A percentile compares a stretch with the other conserved stretches of the same genome.
These are phyloP conservation scores for Streptanthus diversifolius DNA, from an alignment of 345 rosid genomes.

Conservation along the genomic window DNA sequence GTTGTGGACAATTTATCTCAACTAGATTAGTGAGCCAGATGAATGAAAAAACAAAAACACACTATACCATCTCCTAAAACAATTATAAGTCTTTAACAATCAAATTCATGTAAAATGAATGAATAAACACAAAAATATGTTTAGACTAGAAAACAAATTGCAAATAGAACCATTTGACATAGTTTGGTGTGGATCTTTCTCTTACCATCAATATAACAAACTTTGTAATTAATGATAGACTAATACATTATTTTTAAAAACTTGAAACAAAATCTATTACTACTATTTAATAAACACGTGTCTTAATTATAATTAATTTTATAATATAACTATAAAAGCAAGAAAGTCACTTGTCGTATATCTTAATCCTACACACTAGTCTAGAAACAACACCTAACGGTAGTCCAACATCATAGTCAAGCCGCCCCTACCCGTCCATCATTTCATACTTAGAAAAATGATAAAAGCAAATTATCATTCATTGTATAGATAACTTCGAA, in stretches of 20 bases:
- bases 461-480: background rate
- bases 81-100: background rate
- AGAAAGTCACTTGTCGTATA: background rate
- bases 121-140: background rate
- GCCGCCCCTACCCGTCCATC: conserved; percentile 21
- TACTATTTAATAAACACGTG: background rate
- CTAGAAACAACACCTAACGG: conserved; percentile 9
- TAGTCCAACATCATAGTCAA: conserved; percentile 4
- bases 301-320: too few relatives aligned
- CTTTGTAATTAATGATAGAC: too few relatives aligned
- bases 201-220: too few relatives aligned
- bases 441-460: background rate
- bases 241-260: too few relatives aligned
- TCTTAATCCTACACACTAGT: background rate
- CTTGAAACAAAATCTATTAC: background rate
- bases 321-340: background rate
- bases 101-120: background rate
- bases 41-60: too few relatives aligned
- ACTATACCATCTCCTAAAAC: background rate
- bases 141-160: too few relatives aligned
- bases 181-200: too few relatives aligned
- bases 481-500: conserved; percentile 12
- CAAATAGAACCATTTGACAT: too few relatives aligned
- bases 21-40: too few relatives aligned
- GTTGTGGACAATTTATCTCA: background rate